Conservation (phyloP, 2,329 filamentous ascomycete genomes). For the Rasamsonia emersonii region DNA sequence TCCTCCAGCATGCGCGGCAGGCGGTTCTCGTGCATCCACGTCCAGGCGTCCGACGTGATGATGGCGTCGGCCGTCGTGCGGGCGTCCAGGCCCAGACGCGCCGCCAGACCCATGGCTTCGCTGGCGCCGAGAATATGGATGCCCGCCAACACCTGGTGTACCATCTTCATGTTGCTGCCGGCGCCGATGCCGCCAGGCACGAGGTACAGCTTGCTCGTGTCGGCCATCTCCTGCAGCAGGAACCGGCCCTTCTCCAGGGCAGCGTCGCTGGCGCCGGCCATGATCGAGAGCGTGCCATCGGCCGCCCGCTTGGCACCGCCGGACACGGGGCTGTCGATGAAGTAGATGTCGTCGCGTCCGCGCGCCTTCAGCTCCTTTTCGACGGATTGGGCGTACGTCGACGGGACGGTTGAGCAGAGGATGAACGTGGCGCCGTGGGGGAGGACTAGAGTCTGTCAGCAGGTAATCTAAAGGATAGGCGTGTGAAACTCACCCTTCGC, state of each 20-base stretch:
- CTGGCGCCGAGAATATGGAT: conserved; percentile 54
- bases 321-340: conserved; percentile 66
- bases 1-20: conserved; percentile 47
- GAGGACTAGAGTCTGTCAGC: conserved; percentile 30
- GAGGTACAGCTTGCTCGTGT: conserved; percentile 51
- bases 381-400: conserved; percentile 55
- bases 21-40: conserved; percentile 56
- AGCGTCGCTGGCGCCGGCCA: conserved; percentile 54
- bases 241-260: conserved; percentile 50
- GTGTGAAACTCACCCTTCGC: conserved; percentile 15
- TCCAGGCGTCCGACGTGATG: conserved; percentile 43
- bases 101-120: conserved; percentile 54
- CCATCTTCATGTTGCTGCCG: conserved; percentile 54
- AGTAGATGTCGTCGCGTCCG: conserved; percentile 53
- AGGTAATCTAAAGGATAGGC: background rate
- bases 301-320: conserved; percentile 61
- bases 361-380: conserved; percentile 46
- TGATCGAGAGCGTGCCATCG: conserved; percentile 65
- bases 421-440: conserved; percentile 53
- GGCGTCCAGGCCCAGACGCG: conserved; percentile 46
- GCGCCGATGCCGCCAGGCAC: conserved; percentile 54
- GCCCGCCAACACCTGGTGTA: conserved; percentile 56
- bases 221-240: conserved; percentile 56
- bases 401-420: conserved; percentile 63
- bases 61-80: conserved; percentile 36